phyloP scores from a whole-genome alignment of 305 asterid genomes.

The Fraxinus floribunda region DNA sequence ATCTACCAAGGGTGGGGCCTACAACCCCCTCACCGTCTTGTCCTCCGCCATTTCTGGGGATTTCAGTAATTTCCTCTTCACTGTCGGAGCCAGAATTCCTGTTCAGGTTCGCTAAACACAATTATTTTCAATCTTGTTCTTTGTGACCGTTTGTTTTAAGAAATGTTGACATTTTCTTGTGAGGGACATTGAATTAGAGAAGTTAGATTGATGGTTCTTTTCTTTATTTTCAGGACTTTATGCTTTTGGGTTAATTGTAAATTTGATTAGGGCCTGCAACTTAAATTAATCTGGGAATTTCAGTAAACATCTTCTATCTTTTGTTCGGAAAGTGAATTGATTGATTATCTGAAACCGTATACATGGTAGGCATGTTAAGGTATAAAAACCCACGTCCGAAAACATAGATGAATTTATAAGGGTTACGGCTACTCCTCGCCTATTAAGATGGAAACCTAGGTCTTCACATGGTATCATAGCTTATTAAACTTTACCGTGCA shows the following conservation, averaged over 20 bases:
- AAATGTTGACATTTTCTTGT: neutral
- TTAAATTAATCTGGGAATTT: neutral
- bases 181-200: neutral
- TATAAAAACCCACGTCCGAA: no score
- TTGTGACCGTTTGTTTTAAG: neutral
- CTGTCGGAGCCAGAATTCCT: constrained; percentile 78
- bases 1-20: constrained; percentile 60
- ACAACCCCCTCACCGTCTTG: constrained; percentile 66
- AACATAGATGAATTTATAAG: no score
- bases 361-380: neutral
- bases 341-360: neutral
- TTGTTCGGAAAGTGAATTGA: neutral
- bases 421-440: no score
- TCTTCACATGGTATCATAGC: no score
- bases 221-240: neutral
- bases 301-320: neutral
- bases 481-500: no score
- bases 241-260: neutral
- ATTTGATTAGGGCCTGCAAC: neutral
- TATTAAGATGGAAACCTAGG: no score
- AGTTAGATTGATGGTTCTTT: neutral
- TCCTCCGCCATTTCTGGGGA: constrained; percentile 73
- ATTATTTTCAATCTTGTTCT: neutral
- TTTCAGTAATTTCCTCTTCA: constrained; percentile 59
- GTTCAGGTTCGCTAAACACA: constrained; percentile 52